A percentile compares a stretch with the other conserved stretches of the same genome.
Conservation (phyloP, 2,329 filamentous ascomycete genomes). For the Cladosporium sp. region DNA sequence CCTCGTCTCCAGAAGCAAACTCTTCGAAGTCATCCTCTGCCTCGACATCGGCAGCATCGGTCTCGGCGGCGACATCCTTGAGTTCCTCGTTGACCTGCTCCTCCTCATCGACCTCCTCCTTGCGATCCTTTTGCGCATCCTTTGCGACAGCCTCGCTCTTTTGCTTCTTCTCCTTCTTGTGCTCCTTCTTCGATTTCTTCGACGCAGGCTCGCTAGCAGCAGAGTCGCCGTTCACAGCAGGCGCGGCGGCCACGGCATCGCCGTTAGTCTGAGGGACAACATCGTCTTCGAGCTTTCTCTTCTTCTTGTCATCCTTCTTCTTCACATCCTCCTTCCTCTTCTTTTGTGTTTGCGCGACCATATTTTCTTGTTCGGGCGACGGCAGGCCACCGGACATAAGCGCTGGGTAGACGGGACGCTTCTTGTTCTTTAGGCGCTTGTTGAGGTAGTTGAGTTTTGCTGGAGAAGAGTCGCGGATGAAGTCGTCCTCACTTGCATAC, state of each 20-base stretch:
- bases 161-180: conserved; percentile 36
- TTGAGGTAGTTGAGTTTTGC: conserved; percentile 20
- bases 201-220: conserved; percentile 15
- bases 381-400: conserved; percentile 40
- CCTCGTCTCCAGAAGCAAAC: conserved; percentile 41
- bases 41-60: conserved; percentile 26
- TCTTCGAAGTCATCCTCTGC: conserved; percentile 41
- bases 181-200: conserved; percentile 34
- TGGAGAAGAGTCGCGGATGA: conserved; percentile 13
- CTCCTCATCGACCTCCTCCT: conserved; percentile 29
- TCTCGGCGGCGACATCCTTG: conserved; percentile 26
- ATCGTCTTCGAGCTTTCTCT: conserved; percentile 24
- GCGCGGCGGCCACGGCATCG: conserved; percentile 4
- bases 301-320: conserved; percentile 25
- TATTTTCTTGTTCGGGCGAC: conserved; percentile 30
- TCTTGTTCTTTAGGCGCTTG: conserved; percentile 18
- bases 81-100: conserved; percentile 36
- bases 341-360: conserved; percentile 27
- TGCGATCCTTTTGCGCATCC: conserved; percentile 21
- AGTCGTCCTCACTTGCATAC: conserved; percentile 22
- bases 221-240: conserved; percentile 20
- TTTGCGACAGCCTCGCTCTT: conserved; percentile 24
- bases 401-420: conserved; percentile 29
- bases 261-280: neutral
- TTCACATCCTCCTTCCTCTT: conserved; percentile 24